Evolutionary conservation across 768 basidiomycete genomes (phyloP).

Genomic region (Saitozyma sp.): DNA sequence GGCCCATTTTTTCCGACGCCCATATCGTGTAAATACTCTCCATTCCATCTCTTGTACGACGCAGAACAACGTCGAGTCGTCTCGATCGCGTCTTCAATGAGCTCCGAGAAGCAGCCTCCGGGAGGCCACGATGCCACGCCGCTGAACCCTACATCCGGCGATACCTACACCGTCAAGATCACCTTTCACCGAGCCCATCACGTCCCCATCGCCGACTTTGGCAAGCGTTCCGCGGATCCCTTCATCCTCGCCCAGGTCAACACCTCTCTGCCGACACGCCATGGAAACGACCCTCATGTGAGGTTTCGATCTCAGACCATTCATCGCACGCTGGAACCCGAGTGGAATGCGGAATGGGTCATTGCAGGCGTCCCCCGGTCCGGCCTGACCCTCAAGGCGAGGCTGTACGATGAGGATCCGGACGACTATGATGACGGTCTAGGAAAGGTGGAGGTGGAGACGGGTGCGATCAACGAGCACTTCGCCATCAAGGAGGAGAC

Average conservation of each 20-base stretch:
- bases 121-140: constrained; percentile 47
- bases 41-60: too few species aligned
- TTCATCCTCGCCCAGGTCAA: constrained; percentile 43
- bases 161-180: constrained; percentile 43
- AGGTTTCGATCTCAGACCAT: constrained; percentile 40
- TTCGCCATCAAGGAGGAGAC: constrained; percentile 31
- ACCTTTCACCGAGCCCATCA: constrained; percentile 45
- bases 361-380: constrained; percentile 40
- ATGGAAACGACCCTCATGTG: constrained; percentile 36
- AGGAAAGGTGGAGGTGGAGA: constrained; percentile 33
- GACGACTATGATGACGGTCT: constrained; percentile 45
- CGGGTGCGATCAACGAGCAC: constrained; percentile 26
- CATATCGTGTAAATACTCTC: too few species aligned
- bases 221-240: constrained; percentile 40
- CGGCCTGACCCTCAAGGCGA: constrained; percentile 32
- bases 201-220: constrained; percentile 43
- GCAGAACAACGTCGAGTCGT: too few species aligned
- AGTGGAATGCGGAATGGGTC: constrained; percentile 39
- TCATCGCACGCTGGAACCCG: constrained; percentile 27
- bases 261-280: constrained; percentile 21
- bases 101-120: constrained; percentile 34
- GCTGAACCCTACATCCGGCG: constrained; percentile 19
- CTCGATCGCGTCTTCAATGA: neutral
- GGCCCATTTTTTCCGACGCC: too few species aligned
- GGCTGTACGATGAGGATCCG: constrained; percentile 48